phyloP scores from a whole-genome alignment of 2,329 filamentous ascomycete genomes.

The Furcasterigmium sp. region DNA sequence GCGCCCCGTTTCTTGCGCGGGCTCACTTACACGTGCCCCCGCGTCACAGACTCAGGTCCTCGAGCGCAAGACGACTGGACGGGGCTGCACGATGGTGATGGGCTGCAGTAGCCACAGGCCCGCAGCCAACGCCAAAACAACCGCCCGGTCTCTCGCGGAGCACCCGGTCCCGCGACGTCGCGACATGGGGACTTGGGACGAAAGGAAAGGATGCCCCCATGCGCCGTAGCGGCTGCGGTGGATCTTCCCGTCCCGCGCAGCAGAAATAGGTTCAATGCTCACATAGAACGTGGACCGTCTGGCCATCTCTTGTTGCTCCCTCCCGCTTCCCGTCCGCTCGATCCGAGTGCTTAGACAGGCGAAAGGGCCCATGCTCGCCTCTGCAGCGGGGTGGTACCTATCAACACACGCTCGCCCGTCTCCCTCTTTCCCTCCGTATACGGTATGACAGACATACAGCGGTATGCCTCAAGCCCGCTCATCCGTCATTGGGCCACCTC shows the following conservation, averaged over 20 bases:
- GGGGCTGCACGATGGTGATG: too few relatives aligned
- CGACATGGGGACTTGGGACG: neutral
- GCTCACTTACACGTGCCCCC: neutral
- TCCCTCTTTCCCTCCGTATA: neutral
- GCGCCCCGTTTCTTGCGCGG: too few relatives aligned
- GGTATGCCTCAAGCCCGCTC: too few relatives aligned
- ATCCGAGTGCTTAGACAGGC: too few relatives aligned
- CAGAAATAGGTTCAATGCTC: too few relatives aligned
- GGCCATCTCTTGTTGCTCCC: too few relatives aligned
- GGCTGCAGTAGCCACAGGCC: too few relatives aligned
- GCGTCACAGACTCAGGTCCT: neutral
- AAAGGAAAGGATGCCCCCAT: neutral
- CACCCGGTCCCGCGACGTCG: neutral
- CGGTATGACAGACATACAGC: neutral
- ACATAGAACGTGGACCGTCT: too few relatives aligned
- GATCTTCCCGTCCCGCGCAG: slow-evolving; percentile 1
- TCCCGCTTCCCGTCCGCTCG: too few relatives aligned
- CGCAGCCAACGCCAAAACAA: neutral
- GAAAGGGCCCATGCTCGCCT: too few relatives aligned
- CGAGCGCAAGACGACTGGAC: neutral
- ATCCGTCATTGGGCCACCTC: too few relatives aligned
- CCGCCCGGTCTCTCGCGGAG: neutral
- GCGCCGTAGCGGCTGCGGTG: neutral
- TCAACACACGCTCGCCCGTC: neutral
- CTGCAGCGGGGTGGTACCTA: too few relatives aligned